A percentile compares a stretch with the other conserved stretches of the same genome.
Conservation (phyloP, 1,284 basidiomycete species). For the Gymnopus androsaceus region DNA sequence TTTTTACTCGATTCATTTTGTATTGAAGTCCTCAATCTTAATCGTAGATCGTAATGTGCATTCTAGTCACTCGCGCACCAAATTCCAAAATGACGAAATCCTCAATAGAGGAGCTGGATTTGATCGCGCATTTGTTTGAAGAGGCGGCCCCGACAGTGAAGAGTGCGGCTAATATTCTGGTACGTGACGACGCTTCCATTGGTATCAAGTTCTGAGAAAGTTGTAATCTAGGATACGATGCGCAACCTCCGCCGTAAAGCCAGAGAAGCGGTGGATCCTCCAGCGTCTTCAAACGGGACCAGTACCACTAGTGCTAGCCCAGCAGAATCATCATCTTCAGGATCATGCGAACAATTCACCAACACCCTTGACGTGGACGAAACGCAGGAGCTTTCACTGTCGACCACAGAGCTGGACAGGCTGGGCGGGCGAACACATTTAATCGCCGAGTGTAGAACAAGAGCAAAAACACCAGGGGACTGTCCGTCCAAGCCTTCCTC, state of each 20-base stretch:
- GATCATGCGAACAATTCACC: background rate
- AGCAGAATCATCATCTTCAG: background rate
- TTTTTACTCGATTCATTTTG: background rate
- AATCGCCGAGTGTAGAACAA: slow-evolving; percentile 27
- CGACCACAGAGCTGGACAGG: slow-evolving; percentile 57
- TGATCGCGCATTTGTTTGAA: slow-evolving; percentile 51
- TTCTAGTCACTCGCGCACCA: slow-evolving; percentile 61
- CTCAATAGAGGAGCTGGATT: slow-evolving; percentile 60
- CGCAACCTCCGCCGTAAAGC: slow-evolving; percentile 53
- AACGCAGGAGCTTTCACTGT: slow-evolving; percentile 16
- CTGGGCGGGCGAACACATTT: slow-evolving; percentile 62
- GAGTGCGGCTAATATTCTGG: slow-evolving; percentile 52
- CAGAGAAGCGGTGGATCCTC: slow-evolving; percentile 45
- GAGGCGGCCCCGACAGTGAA: slow-evolving; percentile 48
- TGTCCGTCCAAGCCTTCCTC: background rate
- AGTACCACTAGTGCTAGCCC: slow-evolving; percentile 14
- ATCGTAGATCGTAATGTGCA: slow-evolving; percentile 65
- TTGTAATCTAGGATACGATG: slow-evolving; percentile 44
- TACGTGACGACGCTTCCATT: slow-evolving; percentile 30
- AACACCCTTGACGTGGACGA: background rate
- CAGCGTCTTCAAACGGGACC: slow-evolving; percentile 28
- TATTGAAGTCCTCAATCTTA: background rate
- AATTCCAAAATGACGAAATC: slow-evolving; percentile 54
- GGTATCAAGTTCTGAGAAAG: slow-evolving; percentile 7
- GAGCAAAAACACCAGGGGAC: background rate